These are phyloP conservation scores for Aphanomyces invadans DNA, from an alignment of 352 stramenopile species.

Conservation along the genomic window DNA sequence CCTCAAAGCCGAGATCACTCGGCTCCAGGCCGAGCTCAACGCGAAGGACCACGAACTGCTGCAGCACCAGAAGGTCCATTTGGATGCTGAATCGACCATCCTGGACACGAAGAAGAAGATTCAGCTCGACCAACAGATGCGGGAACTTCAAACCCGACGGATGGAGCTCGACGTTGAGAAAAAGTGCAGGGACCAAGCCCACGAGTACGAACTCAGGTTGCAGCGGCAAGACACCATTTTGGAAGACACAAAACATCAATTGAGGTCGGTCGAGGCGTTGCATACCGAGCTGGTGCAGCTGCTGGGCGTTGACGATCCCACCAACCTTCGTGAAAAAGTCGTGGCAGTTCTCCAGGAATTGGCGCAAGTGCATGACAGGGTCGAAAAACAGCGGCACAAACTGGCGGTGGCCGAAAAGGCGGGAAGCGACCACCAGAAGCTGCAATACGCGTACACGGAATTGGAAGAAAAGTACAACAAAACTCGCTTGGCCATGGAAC, in stretches of 20 bases:
- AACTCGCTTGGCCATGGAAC: slow-evolving; percentile 4
- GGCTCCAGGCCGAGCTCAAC: slow-evolving; percentile 31
- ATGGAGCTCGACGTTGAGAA: slow-evolving; percentile 17
- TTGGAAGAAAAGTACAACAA: slow-evolving; percentile 6
- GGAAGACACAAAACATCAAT: background rate
- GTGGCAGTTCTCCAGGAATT: background rate
- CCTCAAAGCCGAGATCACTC: slow-evolving; percentile 39
- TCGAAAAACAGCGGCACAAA: slow-evolving; percentile 10
- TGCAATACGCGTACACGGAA: background rate
- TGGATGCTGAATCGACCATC: slow-evolving; percentile 10
- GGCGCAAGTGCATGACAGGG: background rate
- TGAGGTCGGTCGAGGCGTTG: background rate
- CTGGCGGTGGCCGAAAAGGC: background rate
- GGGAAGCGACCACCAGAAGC: background rate
- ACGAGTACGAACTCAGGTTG: background rate
- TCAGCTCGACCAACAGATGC: background rate
- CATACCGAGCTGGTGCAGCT: background rate
- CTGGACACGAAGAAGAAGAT: slow-evolving; percentile 10
- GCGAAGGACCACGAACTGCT: slow-evolving; percentile 1
- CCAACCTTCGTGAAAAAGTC: background rate
- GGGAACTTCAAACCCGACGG: slow-evolving; percentile 6
- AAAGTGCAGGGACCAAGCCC: slow-evolving; percentile 19
- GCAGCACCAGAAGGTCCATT: slow-evolving; percentile 7
- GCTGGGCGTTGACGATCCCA: background rate
- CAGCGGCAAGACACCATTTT: background rate